Evolutionary conservation across 1,284 basidiomycete species (phyloP).

Genomic region (Pyrrhoderma lamaoense): DNA sequence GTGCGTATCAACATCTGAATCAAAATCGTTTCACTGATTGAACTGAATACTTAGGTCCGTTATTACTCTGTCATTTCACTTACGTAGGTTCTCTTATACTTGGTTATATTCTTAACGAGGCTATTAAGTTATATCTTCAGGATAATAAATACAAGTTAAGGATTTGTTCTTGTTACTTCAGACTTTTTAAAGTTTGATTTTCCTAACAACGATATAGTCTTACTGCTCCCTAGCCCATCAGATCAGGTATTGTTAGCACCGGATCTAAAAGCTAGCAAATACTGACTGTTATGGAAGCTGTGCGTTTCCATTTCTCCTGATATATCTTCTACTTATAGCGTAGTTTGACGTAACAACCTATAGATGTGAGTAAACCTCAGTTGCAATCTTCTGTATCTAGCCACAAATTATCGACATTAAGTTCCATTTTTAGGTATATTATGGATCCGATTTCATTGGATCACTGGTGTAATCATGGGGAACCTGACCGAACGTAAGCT

Average conservation of each 20-base stretch:
- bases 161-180: neutral
- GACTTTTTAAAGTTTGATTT: neutral
- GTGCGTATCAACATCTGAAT: neutral
- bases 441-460: slow-evolving; percentile 12
- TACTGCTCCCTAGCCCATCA: slow-evolving; percentile 2
- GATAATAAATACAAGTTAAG: slow-evolving; percentile 1
- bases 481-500: slow-evolving; percentile 3
- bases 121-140: neutral
- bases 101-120: neutral
- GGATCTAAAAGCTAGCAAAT: no score
- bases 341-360: no score
- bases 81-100: neutral
- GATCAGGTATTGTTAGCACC: neutral
- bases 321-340: neutral
- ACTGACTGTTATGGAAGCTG: neutral
- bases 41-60: neutral
- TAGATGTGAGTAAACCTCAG: no score
- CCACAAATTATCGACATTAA: no score
- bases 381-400: no score
- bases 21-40: neutral
- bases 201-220: neutral
- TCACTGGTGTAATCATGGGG: slow-evolving; percentile 3
- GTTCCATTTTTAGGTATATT: slow-evolving; percentile 6
- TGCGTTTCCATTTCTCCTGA: neutral
- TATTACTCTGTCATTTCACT: slow-evolving; percentile 9